Percentiles rank a stretch among this genome's conserved stretches.
Conservation (phyloP, 1,284 basidiomycete genomes). For the Leccinum griseonigrum region DNA sequence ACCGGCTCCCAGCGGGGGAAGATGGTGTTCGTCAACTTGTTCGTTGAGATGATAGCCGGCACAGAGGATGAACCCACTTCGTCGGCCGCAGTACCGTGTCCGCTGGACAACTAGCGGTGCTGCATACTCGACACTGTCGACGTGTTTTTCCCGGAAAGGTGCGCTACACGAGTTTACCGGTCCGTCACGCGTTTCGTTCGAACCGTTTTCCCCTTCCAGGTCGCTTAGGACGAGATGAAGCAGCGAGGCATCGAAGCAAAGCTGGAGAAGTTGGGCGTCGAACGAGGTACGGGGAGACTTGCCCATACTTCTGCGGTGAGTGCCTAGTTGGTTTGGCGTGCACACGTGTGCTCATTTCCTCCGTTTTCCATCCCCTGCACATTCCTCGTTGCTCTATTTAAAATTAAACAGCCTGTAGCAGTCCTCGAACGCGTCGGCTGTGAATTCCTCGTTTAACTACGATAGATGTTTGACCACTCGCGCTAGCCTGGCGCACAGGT, state of each 20-base stretch:
- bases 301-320: constrained; percentile 75
- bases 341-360: constrained; percentile 4
- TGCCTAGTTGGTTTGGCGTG: constrained; percentile 23
- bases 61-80: constrained; percentile 41
- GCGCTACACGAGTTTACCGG: constrained; percentile 6
- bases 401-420: constrained; percentile 80
- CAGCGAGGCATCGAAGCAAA: constrained; percentile 74
- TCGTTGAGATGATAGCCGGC: constrained; percentile 56
- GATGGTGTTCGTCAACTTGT: constrained; percentile 37
- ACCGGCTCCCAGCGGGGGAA: constrained; percentile 11
- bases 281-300: constrained; percentile 63
- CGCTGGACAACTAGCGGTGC: constrained; percentile 57
- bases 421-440: constrained; percentile 55
- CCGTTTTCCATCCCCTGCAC: constrained; percentile 63
- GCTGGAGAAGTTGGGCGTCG: constrained; percentile 72
- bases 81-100: constrained; percentile 55
- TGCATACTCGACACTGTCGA: constrained; percentile 64
- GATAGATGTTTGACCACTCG: constrained; percentile 49
- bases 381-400: constrained; percentile 73
- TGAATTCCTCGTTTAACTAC: constrained; percentile 60
- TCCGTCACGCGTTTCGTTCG: constrained; percentile 11
- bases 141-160: constrained; percentile 84
- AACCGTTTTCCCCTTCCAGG: constrained; percentile 36
- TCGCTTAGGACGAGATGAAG: constrained; percentile 69
- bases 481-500: constrained; percentile 49